phyloP scores from a whole-genome alignment of 345 rosid genomes.

The Ricinus communis region DNA sequence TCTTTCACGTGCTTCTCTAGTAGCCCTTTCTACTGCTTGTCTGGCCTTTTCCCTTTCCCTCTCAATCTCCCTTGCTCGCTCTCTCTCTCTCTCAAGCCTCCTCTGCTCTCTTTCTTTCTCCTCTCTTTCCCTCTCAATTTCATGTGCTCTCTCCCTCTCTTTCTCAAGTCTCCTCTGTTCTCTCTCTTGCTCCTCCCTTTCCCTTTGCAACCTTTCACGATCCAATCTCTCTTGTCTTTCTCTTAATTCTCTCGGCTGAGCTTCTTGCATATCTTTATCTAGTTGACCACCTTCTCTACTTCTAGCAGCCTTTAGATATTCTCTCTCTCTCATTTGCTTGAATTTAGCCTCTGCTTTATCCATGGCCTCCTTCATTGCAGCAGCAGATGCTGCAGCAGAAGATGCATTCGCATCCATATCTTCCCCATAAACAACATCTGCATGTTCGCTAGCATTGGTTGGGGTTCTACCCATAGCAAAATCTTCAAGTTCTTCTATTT shows the following conservation, averaged over 20 bases:
- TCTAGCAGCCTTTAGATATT: constrained; percentile 63
- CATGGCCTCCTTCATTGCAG: constrained; percentile 98
- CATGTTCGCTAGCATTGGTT: constrained; percentile 43
- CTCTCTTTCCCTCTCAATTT: constrained; percentile 55
- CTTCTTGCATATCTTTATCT: constrained; percentile 51
- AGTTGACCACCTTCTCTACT: constrained; percentile 55
- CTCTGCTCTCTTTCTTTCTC: constrained; percentile 65
- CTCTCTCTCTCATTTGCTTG: constrained; percentile 86
- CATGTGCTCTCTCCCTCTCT: constrained; percentile 46
- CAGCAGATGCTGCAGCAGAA: constrained; percentile 86
- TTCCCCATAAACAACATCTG: constrained; percentile 47
- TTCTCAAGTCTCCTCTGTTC: constrained; percentile 57
- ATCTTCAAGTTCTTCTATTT: constrained; percentile 76
- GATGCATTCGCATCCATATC: constrained; percentile 55
- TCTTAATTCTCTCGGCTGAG: constrained; percentile 54
- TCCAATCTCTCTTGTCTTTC: constrained; percentile 59
- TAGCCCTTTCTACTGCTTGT: constrained; percentile 96
- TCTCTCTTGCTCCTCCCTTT: constrained; percentile 57
- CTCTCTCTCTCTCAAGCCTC: constrained; percentile 65
- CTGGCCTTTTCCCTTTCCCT: constrained; percentile 71
- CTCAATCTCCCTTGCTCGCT: constrained; percentile 59
- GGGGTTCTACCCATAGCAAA: constrained; percentile 55
- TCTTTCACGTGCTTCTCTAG: constrained; percentile 96
- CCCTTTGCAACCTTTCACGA: constrained; percentile 52
- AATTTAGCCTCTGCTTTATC: constrained; percentile 96